Evolutionary conservation across 1,284 basidiomycete genomes (phyloP).

Genomic region (Apiotrichum siamense): DNA sequence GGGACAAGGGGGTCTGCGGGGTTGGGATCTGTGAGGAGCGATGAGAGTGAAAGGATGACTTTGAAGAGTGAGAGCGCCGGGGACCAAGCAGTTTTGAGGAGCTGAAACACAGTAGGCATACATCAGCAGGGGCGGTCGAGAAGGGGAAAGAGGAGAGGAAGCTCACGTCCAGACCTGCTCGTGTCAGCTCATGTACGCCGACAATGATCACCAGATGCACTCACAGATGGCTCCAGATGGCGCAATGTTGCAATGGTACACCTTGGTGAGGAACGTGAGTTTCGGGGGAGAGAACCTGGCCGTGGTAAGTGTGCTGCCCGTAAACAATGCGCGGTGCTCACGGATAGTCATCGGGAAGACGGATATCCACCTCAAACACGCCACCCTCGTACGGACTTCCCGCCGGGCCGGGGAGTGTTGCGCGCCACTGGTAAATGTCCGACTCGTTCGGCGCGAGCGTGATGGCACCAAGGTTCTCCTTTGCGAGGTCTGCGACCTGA

Average conservation of each 20-base stretch:
- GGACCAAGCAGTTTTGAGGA: conserved; percentile 83
- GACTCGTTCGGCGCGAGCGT: conserved; percentile 58
- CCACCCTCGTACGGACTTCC: conserved; percentile 86
- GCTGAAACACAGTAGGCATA: conserved; percentile 52
- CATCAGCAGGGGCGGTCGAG: neutral
- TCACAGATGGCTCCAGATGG: conserved; percentile 52
- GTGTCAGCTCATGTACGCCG: conserved; percentile 8
- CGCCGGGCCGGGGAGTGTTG: conserved; percentile 70
- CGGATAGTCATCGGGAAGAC: conserved; percentile 74
- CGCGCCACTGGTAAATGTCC: conserved; percentile 60
- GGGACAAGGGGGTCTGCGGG: conserved; percentile 67
- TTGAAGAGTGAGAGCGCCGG: conserved; percentile 85
- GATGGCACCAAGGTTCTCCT: conserved; percentile 74
- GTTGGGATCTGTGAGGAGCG: conserved; percentile 94
- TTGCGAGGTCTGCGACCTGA: conserved; percentile 66
- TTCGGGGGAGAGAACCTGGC: conserved; percentile 74
- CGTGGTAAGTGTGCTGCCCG: neutral
- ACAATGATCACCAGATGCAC: conserved; percentile 6
- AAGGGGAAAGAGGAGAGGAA: neutral
- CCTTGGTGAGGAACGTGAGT: conserved; percentile 72
- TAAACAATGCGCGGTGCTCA: too few relatives aligned
- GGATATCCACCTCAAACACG: conserved; percentile 67
- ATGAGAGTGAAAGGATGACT: conserved; percentile 89
- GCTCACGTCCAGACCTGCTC: conserved; percentile 42
- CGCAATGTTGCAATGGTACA: conserved; percentile 90